Conservation (phyloP, 768 basidiomycete species). For the Boletellus emodensis region DNA sequence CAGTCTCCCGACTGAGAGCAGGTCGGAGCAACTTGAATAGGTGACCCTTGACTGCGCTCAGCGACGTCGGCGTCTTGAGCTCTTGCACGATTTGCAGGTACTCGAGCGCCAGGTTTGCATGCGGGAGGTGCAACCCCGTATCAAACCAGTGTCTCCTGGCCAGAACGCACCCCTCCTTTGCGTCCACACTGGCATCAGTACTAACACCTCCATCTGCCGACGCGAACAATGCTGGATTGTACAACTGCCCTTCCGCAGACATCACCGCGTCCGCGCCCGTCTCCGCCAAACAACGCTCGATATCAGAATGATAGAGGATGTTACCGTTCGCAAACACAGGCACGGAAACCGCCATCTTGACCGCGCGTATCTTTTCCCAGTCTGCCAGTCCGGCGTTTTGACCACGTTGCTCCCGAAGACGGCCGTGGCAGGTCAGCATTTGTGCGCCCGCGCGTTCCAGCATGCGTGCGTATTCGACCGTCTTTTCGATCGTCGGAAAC, state of each 20-base stretch:
- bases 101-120: constrained; percentile 71
- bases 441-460: constrained; percentile 93
- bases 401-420: constrained; percentile 88
- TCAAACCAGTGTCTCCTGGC: constrained; percentile 23
- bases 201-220: constrained; percentile 23
- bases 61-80: constrained; percentile 59
- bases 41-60: constrained; percentile 85
- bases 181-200: too few species aligned
- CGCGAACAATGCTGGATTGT: constrained; percentile 82
- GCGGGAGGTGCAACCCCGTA: constrained; percentile 48
- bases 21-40: constrained; percentile 90
- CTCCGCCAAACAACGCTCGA: constrained; percentile 68
- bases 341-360: constrained; percentile 84
- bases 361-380: constrained; percentile 85
- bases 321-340: constrained; percentile 99
- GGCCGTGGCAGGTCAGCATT: constrained; percentile 90
- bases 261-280: constrained; percentile 93
- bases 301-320: constrained; percentile 82
- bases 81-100: constrained; percentile 76
- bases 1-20: constrained; percentile 58
- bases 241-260: constrained; percentile 92
- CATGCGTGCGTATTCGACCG: constrained; percentile 94
- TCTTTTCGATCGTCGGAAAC: constrained; percentile 80
- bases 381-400: constrained; percentile 82
- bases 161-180: too few species aligned